Conservation (phyloP, 2,329 filamentous ascomycete genomes). For the Pseudodiploospora longispora region DNA sequence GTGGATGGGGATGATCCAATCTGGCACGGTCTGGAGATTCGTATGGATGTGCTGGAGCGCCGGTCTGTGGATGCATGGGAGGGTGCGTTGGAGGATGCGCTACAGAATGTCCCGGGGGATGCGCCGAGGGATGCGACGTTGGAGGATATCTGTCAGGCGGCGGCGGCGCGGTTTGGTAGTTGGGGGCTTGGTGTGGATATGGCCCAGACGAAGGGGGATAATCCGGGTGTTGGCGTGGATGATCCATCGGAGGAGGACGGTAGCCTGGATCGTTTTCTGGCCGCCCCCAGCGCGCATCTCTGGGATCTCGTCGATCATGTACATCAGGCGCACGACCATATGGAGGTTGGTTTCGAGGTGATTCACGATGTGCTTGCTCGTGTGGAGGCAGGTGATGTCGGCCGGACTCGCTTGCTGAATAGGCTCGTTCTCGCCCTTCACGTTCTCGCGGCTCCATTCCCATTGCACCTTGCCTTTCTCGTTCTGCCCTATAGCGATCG, state of each 20-base stretch:
- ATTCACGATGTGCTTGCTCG: conserved; percentile 33
- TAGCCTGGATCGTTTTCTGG: conserved; percentile 24
- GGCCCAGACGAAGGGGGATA: conserved; percentile 37
- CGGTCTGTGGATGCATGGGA: conserved; percentile 1
- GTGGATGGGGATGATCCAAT: conserved; percentile 30
- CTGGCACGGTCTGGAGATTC: conserved; percentile 45
- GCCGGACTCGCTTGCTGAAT: conserved; percentile 40
- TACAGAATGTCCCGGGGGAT: conserved; percentile 14
- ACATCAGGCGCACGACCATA: conserved; percentile 37
- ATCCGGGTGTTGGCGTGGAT: conserved; percentile 37
- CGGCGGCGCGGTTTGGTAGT: conserved; percentile 22
- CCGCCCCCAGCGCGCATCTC: conserved; percentile 27
- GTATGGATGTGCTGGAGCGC: conserved; percentile 28
- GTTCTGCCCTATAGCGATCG: conserved; percentile 43
- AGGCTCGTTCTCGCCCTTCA: conserved; percentile 37
- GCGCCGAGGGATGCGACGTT: conserved; percentile 26
- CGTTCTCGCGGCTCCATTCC: conserved; percentile 36
- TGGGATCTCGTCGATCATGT: conserved; percentile 29
- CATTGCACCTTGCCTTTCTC: conserved; percentile 37
- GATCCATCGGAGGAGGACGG: conserved; percentile 27
- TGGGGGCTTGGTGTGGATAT: conserved; percentile 22
- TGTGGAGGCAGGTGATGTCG: conserved; percentile 30
- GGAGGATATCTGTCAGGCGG: conserved; percentile 26
- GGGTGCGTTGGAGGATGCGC: not conserved
- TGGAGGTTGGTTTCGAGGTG: conserved; percentile 36